A percentile compares a stretch with the other conserved stretches of the same genome.
These are phyloP conservation scores for Sugiyamaella lignohabitans DNA, from an alignment of 805 yeast species.

Conservation along the genomic window DNA sequence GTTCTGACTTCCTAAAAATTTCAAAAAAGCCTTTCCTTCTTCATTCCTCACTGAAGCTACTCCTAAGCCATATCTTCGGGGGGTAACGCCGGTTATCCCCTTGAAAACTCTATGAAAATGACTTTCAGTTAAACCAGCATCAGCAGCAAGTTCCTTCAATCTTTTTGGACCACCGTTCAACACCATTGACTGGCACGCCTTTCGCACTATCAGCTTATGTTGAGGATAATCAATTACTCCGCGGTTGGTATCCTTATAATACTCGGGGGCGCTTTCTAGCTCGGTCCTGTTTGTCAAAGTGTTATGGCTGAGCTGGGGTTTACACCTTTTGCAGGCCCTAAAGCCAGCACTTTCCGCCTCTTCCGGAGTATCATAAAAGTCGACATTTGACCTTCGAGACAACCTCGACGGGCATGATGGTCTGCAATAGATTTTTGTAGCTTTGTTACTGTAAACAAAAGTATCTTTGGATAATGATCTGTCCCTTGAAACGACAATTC, in stretches of 20 bases:
- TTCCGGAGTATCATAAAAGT: constrained; percentile 35
- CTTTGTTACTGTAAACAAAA: constrained; percentile 4
- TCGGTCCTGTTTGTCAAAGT: background rate
- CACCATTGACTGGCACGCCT: constrained; percentile 6
- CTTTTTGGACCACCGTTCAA: constrained; percentile 1
- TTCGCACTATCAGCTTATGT: background rate
- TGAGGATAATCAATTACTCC: constrained; percentile 2
- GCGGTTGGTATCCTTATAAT: background rate
- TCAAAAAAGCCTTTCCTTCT: no score
- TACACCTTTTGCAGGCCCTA: constrained; percentile 47
- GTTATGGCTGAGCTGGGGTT: constrained; percentile 34
- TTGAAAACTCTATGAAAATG: constrained; percentile 8
- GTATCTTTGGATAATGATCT: constrained; percentile 1
- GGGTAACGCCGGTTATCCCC: constrained; percentile 4
- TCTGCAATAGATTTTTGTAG: constrained; percentile 44
- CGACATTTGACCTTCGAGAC: constrained; percentile 38
- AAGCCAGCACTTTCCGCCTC: constrained; percentile 43
- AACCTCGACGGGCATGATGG: constrained; percentile 54
- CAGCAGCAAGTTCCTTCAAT: constrained; percentile 3
- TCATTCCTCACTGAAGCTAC: no score
- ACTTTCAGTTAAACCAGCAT: constrained; percentile 1
- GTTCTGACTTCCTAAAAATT: no score
- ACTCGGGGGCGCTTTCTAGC: background rate
- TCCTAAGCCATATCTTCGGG: constrained; percentile 2
- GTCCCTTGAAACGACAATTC: background rate